These are phyloP conservation scores for Jatropha podagrica DNA, from an alignment of 441 rosid genomes.

Conservation along the genomic window DNA sequence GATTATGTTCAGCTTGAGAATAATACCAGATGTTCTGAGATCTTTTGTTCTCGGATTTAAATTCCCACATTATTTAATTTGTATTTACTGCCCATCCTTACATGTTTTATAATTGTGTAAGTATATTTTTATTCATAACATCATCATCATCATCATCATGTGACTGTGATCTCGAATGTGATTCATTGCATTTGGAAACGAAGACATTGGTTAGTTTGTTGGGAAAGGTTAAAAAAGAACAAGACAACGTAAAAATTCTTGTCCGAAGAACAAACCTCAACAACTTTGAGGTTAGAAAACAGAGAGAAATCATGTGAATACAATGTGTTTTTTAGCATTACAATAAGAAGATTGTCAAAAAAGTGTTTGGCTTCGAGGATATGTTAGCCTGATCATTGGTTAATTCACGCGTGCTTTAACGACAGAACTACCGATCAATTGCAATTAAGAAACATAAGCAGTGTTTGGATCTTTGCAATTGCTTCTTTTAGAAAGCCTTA, in stretches of 20 bases:
- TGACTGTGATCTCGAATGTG: background rate
- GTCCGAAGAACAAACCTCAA: background rate
- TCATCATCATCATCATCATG: no score
- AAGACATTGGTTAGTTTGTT: background rate
- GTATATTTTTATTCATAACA: no score
- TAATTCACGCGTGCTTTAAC: constrained; percentile 4
- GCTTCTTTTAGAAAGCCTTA: background rate
- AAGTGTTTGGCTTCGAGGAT: background rate
- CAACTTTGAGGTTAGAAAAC: background rate
- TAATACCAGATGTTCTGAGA: no score
- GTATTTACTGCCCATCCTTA: no score
- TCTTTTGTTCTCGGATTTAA: no score
- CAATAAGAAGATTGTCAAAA: no score
- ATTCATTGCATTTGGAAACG: background rate
- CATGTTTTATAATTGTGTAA: no score
- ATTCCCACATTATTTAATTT: no score
- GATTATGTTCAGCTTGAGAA: no score
- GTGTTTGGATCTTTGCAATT: background rate
- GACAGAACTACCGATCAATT: background rate
- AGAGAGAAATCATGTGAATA: background rate
- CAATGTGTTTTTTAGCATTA: background rate
- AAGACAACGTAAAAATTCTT: background rate
- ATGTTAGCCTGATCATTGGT: no score
- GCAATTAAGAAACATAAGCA: background rate
- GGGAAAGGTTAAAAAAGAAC: background rate